phyloP scores from a whole-genome alignment of 2,329 filamentous ascomycete species.

The Botrytis byssoidea region DNA sequence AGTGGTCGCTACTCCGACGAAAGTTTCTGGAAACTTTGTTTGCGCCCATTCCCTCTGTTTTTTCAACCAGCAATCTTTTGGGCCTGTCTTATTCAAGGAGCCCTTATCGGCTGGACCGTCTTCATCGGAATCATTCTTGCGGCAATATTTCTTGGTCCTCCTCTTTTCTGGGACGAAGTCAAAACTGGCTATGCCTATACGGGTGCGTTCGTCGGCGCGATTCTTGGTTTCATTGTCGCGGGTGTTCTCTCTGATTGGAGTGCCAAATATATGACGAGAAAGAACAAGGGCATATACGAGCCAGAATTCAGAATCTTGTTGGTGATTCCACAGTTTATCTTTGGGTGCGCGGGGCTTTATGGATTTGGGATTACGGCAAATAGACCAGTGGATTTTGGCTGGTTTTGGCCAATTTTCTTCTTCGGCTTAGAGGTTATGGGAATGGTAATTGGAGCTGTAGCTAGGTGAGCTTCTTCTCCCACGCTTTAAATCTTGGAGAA shows the following conservation, averaged over 20 bases:
- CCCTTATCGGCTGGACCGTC: constrained; percentile 93
- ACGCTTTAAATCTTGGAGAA: not conserved
- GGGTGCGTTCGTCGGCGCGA: constrained; percentile 78
- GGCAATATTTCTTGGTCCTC: constrained; percentile 77
- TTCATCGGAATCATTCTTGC: constrained; percentile 83
- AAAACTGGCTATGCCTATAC: constrained; percentile 85
- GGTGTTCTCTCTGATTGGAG: constrained; percentile 72
- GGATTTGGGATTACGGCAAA: constrained; percentile 76
- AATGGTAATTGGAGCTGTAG: constrained; percentile 89
- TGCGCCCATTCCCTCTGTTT: constrained; percentile 81
- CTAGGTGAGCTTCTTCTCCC: constrained; percentile 52
- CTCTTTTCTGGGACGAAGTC: constrained; percentile 78
- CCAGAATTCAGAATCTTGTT: constrained; percentile 86
- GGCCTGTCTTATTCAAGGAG: constrained; percentile 76
- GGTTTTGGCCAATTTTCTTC: constrained; percentile 70
- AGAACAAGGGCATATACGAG: constrained; percentile 81
- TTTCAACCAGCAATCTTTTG: constrained; percentile 83
- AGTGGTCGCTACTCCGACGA: constrained; percentile 82
- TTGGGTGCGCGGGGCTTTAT: constrained; percentile 76
- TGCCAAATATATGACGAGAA: constrained; percentile 66
- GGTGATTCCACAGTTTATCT: constrained; percentile 76
- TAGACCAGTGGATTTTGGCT: constrained; percentile 63
- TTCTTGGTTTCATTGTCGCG: constrained; percentile 74
- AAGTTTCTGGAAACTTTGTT: constrained; percentile 60
- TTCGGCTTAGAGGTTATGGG: constrained; percentile 83